Percentiles rank a stretch among this genome's conserved stretches.
Conservation (phyloP, 2,329 filamentous ascomycete species). For the Penicillium sp. region DNA sequence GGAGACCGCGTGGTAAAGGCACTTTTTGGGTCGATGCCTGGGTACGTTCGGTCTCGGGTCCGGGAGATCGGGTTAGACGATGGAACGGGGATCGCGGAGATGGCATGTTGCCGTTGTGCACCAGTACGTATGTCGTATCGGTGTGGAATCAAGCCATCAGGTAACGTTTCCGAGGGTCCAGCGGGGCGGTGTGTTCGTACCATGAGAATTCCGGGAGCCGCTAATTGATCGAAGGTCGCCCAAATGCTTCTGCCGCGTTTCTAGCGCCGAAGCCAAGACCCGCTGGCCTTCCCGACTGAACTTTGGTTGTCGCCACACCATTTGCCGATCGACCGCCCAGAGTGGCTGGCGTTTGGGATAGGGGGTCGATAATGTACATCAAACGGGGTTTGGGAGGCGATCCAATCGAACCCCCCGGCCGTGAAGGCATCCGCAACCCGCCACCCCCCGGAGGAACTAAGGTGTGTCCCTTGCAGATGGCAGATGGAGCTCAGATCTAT, state of each 20-base stretch:
- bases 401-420: background rate
- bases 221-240: conserved; percentile 19
- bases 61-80: background rate
- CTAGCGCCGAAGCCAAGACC: conserved; percentile 34
- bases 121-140: too few relatives aligned
- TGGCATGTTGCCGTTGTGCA: background rate
- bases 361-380: background rate
- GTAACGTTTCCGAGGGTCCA: conserved; percentile 5
- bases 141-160: background rate
- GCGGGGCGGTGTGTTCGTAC: conserved; percentile 11
- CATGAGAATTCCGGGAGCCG: conserved; percentile 14
- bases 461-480: conserved; percentile 25
- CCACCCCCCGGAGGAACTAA: conserved; percentile 3
- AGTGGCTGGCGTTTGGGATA: background rate
- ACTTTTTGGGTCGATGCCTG: background rate
- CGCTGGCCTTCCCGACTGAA: conserved; percentile 13
- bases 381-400: background rate
- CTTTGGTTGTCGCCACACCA: conserved; percentile 1
- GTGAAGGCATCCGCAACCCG: background rate
- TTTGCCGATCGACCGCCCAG: background rate
- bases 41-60: background rate
- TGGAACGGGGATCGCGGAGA: background rate
- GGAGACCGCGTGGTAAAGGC: conserved; percentile 4
- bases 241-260: conserved; percentile 33
- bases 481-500: conserved; percentile 16